Conservation (phyloP, 768 basidiomycete genomes). For the Infundibulicybe gibba region DNA sequence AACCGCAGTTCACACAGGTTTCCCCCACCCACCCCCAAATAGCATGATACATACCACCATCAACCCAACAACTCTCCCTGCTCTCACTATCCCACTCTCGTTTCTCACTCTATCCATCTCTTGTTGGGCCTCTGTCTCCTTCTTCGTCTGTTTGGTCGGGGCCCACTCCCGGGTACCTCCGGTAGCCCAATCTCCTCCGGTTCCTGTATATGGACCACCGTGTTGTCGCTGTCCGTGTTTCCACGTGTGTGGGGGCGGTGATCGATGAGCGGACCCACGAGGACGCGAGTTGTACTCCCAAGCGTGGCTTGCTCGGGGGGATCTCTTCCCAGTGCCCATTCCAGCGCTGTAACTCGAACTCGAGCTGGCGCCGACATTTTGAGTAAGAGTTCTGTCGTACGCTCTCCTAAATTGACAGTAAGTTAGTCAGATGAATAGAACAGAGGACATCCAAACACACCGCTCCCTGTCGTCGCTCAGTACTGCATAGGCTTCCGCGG, state of each 20-base stretch:
- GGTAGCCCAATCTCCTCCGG: background rate
- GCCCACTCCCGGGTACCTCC: slow-evolving; percentile 1
- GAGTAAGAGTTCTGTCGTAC: slow-evolving; percentile 36
- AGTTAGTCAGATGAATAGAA: background rate
- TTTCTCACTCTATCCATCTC: slow-evolving; percentile 21
- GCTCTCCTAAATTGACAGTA: slow-evolving; percentile 26
- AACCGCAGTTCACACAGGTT: no score
- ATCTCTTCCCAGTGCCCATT: slow-evolving; percentile 20
- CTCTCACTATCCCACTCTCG: slow-evolving; percentile 21
- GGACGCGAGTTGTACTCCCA: slow-evolving; percentile 29
- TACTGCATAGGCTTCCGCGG: slow-evolving; percentile 42
- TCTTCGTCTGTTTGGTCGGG: slow-evolving; percentile 12
- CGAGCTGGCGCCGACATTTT: slow-evolving; percentile 7
- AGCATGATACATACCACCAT: slow-evolving; percentile 15
- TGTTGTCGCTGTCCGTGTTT: slow-evolving; percentile 11
- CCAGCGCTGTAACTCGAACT: slow-evolving; percentile 13
- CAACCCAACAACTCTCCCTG: slow-evolving; percentile 21
- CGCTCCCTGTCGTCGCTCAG: slow-evolving; percentile 41
- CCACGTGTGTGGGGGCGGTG: slow-evolving; percentile 19
- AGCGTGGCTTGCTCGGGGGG: slow-evolving; percentile 33
- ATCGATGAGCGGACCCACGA: slow-evolving; percentile 12
- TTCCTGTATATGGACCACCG: slow-evolving; percentile 1
- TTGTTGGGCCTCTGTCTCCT: slow-evolving; percentile 18
- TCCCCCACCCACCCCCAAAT: slow-evolving; percentile 10
- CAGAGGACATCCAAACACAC: slow-evolving; percentile 15